phyloP scores from a whole-genome alignment of 345 rosid species.

The Populus simonii region DNA sequence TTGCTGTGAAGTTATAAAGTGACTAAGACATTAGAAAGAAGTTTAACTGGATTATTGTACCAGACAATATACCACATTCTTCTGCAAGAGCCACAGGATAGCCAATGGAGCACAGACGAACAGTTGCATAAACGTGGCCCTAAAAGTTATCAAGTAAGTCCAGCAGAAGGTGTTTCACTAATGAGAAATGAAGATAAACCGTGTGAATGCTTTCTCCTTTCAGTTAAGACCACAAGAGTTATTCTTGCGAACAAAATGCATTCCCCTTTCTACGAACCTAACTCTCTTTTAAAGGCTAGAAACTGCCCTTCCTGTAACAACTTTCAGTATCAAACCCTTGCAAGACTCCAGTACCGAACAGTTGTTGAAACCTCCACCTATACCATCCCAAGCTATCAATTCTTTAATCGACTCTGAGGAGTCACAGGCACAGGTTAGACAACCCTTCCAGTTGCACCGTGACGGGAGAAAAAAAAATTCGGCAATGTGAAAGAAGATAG shows the following conservation, averaged over 20 bases:
- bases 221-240: slow-evolving; percentile 2
- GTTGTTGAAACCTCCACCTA: neutral
- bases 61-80: slow-evolving; percentile 6
- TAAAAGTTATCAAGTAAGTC: slow-evolving; percentile 6
- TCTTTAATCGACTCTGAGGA: slow-evolving; percentile 1
- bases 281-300: slow-evolving; percentile 5
- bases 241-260: slow-evolving; percentile 12
- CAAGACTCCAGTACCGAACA: neutral
- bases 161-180: slow-evolving; percentile 9
- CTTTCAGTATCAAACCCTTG: neutral
- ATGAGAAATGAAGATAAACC: slow-evolving; percentile 8
- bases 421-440: neutral
- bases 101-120: slow-evolving; percentile 5
- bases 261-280: slow-evolving; percentile 6
- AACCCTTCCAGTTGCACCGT: slow-evolving; percentile 4
- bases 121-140: neutral
- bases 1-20: neutral
- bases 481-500: slow-evolving; percentile 12
- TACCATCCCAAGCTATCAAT: neutral
- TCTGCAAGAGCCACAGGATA: slow-evolving; percentile 9
- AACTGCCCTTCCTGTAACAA: neutral
- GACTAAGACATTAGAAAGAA: neutral
- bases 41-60: slow-evolving; percentile 6
- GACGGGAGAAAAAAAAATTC: neutral
- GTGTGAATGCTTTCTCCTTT: neutral